phyloP scores from a whole-genome alignment of 2,329 filamentous ascomycete species.

The Penicillium sp. region DNA sequence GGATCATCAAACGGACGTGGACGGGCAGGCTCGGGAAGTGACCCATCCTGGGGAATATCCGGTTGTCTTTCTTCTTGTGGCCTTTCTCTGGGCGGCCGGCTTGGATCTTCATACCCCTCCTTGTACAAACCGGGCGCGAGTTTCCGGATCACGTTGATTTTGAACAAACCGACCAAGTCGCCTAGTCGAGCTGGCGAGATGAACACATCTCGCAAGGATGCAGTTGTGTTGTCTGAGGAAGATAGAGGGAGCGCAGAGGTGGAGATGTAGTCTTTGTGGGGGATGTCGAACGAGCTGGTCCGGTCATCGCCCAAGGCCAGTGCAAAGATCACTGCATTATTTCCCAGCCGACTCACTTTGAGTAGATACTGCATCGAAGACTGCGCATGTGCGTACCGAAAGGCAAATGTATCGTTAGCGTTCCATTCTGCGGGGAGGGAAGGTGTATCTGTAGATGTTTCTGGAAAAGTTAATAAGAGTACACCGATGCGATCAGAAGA shows the following conservation, averaged over 20 bases:
- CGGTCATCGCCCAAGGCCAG: slow-evolving; percentile 77
- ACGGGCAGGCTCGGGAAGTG: slow-evolving; percentile 59
- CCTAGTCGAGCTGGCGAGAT: slow-evolving; percentile 68
- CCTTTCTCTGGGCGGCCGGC: slow-evolving; percentile 37
- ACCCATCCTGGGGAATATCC: slow-evolving; percentile 53
- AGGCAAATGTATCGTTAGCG: slow-evolving; percentile 66
- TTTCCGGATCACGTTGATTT: slow-evolving; percentile 78
- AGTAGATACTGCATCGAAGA: slow-evolving; percentile 81
- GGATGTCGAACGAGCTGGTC: slow-evolving; percentile 73
- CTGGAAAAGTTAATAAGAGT: slow-evolving; percentile 16
- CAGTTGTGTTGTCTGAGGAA: slow-evolving; percentile 32
- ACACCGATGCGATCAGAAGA: not conserved
- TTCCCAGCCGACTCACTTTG: slow-evolving; percentile 76
- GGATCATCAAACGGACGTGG: slow-evolving; percentile 68
- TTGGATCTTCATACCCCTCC: slow-evolving; percentile 69
- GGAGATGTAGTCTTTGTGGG: slow-evolving; percentile 71
- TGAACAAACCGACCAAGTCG: slow-evolving; percentile 70
- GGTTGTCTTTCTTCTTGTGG: slow-evolving; percentile 41
- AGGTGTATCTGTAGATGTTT: slow-evolving; percentile 27
- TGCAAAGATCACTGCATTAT: slow-evolving; percentile 79
- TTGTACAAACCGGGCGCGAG: slow-evolving; percentile 74
- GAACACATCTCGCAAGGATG: slow-evolving; percentile 60
- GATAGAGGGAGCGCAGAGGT: slow-evolving; percentile 55
- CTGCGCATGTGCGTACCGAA: slow-evolving; percentile 82
- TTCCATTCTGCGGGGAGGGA: slow-evolving; percentile 79